Conservation (phyloP, 1,284 basidiomycete species). For the Pholiota adiposa region DNA sequence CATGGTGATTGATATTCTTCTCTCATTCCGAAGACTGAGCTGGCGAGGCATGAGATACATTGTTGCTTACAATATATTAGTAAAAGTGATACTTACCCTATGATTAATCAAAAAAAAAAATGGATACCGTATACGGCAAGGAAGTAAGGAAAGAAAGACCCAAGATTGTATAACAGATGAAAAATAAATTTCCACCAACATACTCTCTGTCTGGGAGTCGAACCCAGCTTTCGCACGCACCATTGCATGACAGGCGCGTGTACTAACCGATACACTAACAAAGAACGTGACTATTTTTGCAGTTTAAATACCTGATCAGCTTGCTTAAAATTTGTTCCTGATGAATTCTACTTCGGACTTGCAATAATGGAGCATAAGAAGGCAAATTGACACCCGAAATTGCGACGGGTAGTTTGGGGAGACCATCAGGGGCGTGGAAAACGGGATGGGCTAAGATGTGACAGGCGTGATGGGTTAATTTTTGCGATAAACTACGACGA, state of each 20-base stretch:
- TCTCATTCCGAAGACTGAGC: too few species aligned
- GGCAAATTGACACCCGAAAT: neutral
- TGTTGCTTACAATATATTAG: too few species aligned
- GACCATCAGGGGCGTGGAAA: slow-evolving; percentile 5
- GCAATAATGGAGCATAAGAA: neutral
- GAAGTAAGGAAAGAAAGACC: too few species aligned
- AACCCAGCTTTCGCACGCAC: slow-evolving; percentile 3
- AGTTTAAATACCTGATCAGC: neutral
- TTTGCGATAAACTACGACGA: slow-evolving; percentile 12
- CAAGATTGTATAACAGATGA: too few species aligned
- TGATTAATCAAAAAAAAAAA: too few species aligned
- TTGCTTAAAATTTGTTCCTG: neutral
- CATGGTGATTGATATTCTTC: too few species aligned
- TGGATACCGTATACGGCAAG: too few species aligned
- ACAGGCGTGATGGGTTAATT: slow-evolving; percentile 1
- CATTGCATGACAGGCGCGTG: slow-evolving; percentile 1
- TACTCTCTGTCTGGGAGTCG: slow-evolving; percentile 4
- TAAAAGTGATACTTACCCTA: too few species aligned
- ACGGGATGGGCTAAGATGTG: slow-evolving; percentile 11
- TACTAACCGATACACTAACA: slow-evolving; percentile 5
- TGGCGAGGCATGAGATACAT: too few species aligned
- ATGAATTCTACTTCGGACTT: neutral
- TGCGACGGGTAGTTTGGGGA: neutral
- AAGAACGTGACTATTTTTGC: neutral
- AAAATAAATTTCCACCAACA: too few species aligned